Percentiles rank a stretch among this genome's conserved stretches.
Conservation (phyloP, 2,329 filamentous ascomycete species). For the Claviceps purpurea region DNA sequence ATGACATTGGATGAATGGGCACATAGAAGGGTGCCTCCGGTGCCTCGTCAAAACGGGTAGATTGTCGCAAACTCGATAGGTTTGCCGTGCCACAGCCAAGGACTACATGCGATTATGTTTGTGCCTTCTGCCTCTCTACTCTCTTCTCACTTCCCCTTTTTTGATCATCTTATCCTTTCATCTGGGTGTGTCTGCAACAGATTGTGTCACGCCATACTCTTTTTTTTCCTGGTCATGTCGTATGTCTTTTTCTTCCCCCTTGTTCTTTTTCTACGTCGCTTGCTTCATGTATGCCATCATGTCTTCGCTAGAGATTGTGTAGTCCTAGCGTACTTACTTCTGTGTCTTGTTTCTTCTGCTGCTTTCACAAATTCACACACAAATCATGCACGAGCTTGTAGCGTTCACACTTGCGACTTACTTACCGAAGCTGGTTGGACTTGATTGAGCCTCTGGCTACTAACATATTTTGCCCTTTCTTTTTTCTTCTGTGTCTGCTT, state of each 20-base stretch:
- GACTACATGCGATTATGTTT: not conserved
- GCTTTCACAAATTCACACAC: too few species aligned
- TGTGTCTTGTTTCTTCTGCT: not conserved
- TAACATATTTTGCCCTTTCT: not conserved
- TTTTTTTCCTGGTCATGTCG: not conserved
- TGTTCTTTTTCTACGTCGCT: not conserved
- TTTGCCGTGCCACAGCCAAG: not conserved
- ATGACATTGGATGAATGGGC: not conserved
- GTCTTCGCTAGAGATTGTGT: not conserved
- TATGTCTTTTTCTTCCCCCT: not conserved
- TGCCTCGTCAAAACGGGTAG: not conserved
- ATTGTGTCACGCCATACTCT: not conserved
- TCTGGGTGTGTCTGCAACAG: too few species aligned
- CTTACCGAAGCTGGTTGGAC: too few species aligned
- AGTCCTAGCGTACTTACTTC: not conserved
- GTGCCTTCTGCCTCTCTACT: not conserved
- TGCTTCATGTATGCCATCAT: not conserved
- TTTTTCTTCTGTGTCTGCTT: not conserved
- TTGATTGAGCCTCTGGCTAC: too few species aligned
- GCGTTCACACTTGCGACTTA: too few species aligned
- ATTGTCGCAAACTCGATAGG: not conserved
- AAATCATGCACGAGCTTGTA: too few species aligned
- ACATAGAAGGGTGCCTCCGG: not conserved
- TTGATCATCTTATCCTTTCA: not conserved
- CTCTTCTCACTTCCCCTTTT: not conserved